phyloP scores from a whole-genome alignment of 2,329 filamentous ascomycete genomes.

The Aspergillus texensis region DNA sequence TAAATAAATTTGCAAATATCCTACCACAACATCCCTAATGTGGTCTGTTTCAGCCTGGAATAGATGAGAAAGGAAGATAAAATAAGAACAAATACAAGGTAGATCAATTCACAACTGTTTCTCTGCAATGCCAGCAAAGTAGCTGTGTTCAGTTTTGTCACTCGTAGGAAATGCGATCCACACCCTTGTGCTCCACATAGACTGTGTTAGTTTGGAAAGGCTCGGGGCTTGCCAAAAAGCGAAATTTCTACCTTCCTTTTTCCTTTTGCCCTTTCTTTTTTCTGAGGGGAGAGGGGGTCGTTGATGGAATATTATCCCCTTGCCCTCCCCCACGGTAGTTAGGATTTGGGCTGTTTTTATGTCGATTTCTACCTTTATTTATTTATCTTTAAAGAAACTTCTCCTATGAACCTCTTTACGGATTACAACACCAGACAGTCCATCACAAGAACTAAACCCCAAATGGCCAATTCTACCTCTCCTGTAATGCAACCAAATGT shows the following conservation, averaged over 20 bases:
- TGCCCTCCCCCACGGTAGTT: neutral
- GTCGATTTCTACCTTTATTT: neutral
- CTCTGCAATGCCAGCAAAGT: neutral
- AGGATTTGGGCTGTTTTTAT: neutral
- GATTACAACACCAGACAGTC: neutral
- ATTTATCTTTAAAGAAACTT: neutral
- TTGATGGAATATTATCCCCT: neutral
- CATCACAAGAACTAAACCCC: slow-evolving; percentile 10
- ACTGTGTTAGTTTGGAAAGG: slow-evolving; percentile 28
- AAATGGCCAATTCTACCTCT: slow-evolving; percentile 41
- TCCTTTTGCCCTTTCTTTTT: neutral
- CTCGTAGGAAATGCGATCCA: slow-evolving; percentile 25
- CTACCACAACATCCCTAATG: neutral
- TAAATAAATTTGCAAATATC: neutral
- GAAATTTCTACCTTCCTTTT: slow-evolving; percentile 19
- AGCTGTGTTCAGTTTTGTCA: slow-evolving; percentile 12
- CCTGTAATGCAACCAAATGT: slow-evolving; percentile 50
- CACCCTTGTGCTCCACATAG: slow-evolving; percentile 25
- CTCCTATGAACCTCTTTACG: neutral
- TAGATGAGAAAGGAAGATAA: neutral
- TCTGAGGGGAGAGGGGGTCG: neutral
- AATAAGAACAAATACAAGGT: neutral
- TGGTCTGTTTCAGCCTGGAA: neutral
- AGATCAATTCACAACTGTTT: neutral
- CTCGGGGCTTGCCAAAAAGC: slow-evolving; percentile 20